Percentiles rank a stretch among this genome's conserved stretches.
These are phyloP conservation scores for Diaporthe citrichinensis DNA, from an alignment of 2,329 filamentous ascomycete species.

Conservation along the genomic window DNA sequence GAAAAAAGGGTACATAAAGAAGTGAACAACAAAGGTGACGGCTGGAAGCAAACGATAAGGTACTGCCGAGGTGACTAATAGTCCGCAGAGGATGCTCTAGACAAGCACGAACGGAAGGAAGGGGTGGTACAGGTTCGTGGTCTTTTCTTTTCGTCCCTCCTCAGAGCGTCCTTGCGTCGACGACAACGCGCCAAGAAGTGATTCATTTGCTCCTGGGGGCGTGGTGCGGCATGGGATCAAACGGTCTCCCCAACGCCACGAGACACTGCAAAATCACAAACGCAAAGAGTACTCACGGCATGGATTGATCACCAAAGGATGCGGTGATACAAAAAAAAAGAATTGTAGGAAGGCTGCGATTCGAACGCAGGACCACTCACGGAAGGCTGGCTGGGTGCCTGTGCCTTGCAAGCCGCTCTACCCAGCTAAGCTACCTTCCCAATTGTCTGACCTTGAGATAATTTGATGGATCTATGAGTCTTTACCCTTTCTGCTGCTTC, in stretches of 20 bases:
- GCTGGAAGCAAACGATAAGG: not conserved
- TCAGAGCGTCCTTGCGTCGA: not conserved
- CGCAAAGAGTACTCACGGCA: too few species aligned
- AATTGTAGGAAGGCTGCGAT: not conserved
- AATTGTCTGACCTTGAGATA: not conserved
- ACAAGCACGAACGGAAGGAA: not conserved
- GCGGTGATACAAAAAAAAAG: not conserved
- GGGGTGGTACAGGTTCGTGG: not conserved
- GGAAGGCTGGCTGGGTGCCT: too few species aligned
- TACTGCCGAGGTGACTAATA: not conserved
- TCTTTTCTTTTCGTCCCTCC: not conserved
- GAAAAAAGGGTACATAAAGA: too few species aligned
- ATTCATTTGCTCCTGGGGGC: too few species aligned
- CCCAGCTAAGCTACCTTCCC: not conserved
- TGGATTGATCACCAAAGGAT: too few species aligned
- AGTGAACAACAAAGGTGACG: not conserved
- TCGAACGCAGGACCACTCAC: slow-evolving; percentile 5
- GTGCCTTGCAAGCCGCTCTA: not conserved
- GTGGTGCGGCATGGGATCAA: too few species aligned
- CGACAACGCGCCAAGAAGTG: not conserved
- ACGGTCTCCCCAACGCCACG: too few species aligned
- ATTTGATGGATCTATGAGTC: too few species aligned
- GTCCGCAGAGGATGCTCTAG: not conserved
- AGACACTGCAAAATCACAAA: too few species aligned
- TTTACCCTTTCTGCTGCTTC: not conserved